These are phyloP conservation scores for Pythium phragmitis DNA, from an alignment of 352 stramenopile genomes.

Conservation along the genomic window DNA sequence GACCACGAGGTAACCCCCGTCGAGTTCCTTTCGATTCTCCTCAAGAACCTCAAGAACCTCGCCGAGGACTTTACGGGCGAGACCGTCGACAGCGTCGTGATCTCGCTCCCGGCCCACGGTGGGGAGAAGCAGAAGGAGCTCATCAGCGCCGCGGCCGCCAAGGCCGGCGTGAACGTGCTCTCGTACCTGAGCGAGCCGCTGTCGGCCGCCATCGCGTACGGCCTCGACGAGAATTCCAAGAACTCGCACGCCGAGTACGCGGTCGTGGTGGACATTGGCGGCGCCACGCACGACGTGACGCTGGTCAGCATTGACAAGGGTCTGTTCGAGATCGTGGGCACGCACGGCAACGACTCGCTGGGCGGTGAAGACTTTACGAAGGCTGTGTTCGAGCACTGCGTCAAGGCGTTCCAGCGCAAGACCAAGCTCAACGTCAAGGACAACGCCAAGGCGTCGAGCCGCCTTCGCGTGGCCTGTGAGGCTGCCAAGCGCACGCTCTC, in stretches of 20 bases:
- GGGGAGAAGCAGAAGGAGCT: slow-evolving; percentile 75
- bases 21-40: slow-evolving; percentile 76
- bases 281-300: slow-evolving; percentile 96
- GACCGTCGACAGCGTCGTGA: slow-evolving; percentile 72
- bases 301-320: slow-evolving; percentile 97
- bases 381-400: slow-evolving; percentile 96
- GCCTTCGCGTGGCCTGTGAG: slow-evolving; percentile 95
- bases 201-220: slow-evolving; percentile 98
- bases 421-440: slow-evolving; percentile 91
- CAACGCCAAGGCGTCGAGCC: slow-evolving; percentile 94
- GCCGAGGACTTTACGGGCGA: slow-evolving; percentile 88
- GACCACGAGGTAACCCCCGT: slow-evolving; percentile 67
- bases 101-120: slow-evolving; percentile 73
- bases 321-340: slow-evolving; percentile 97
- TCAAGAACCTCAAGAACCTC: slow-evolving; percentile 84
- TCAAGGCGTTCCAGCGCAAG: slow-evolving; percentile 94
- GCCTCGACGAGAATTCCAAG: slow-evolving; percentile 92
- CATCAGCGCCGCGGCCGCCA: slow-evolving; percentile 74
- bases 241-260: slow-evolving; percentile 92
- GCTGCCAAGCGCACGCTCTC: slow-evolving; percentile 97
- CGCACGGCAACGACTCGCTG: slow-evolving; percentile 94
- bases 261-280: slow-evolving; percentile 98
- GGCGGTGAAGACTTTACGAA: slow-evolving; percentile 97
- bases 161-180: slow-evolving; percentile 94
- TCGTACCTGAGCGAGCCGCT: slow-evolving; percentile 98